Evolutionary conservation across 179 eudicot species (phyloP).

Genomic region (Gypsophila paniculata): DNA sequence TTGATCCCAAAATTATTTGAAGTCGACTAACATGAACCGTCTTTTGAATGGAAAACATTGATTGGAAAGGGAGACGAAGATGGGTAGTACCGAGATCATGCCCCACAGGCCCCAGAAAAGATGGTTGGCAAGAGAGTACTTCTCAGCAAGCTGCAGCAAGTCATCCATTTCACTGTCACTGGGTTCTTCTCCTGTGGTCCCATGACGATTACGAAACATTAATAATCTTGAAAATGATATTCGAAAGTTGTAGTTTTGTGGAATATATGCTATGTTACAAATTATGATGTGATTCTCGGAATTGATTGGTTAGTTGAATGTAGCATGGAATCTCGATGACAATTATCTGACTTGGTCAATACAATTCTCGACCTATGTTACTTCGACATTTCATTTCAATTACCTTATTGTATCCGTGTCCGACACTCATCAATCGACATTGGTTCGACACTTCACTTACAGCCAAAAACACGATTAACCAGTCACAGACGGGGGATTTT

Average conservation of each 20-base stretch:
- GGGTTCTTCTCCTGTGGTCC: slow-evolving; percentile 37
- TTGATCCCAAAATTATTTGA: not conserved
- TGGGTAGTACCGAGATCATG: slow-evolving; percentile 71
- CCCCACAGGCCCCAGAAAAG: slow-evolving; percentile 95
- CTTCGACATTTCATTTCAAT: no score
- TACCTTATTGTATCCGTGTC: no score
- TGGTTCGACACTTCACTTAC: no score
- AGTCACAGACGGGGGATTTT: not conserved
- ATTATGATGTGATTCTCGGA: not conserved
- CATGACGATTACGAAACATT: slow-evolving; percentile 13
- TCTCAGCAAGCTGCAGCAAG: slow-evolving; percentile 61
- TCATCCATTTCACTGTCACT: slow-evolving; percentile 47
- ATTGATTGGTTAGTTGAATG: slow-evolving; percentile 15
- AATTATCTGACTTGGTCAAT: not conserved
- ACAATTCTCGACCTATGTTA: not conserved
- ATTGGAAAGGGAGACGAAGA: not conserved
- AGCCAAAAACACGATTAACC: no score
- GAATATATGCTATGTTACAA: slow-evolving; percentile 19
- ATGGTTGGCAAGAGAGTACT: slow-evolving; percentile 79
- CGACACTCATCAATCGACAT: no score
- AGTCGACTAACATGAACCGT: not conserved
- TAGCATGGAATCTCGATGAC: not conserved
- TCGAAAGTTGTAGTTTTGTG: not conserved
- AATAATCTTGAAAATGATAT: not conserved
- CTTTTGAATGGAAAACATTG: not conserved